Conservation (phyloP, 2,329 filamentous ascomycete species). For the Colletotrichum tofieldiae region DNA sequence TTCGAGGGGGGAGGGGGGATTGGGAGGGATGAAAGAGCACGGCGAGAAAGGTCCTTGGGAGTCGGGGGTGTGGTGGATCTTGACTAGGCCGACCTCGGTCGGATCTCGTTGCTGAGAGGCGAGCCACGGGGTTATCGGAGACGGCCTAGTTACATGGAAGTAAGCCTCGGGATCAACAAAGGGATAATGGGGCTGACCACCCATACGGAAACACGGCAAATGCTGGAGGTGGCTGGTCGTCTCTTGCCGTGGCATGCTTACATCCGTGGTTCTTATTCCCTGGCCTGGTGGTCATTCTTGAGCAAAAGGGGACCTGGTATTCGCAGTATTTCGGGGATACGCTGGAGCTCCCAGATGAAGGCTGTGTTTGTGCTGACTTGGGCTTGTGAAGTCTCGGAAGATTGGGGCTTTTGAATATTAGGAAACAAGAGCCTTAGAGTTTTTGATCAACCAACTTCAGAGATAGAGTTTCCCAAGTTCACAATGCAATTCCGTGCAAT, state of each 20-base stretch:
- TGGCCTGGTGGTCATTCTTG: neutral
- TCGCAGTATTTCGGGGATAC: neutral
- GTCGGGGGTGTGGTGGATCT: neutral
- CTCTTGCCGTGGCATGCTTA: neutral
- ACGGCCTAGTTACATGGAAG: neutral
- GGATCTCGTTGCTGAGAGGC: neutral
- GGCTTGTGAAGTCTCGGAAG: neutral
- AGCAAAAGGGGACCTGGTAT: neutral
- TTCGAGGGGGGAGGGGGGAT: neutral
- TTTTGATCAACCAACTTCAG: neutral
- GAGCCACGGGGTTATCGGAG: slow-evolving; percentile 1
- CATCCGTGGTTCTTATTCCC: neutral
- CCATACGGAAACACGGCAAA: slow-evolving; percentile 8
- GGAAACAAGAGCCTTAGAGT: neutral
- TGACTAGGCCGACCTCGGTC: neutral
- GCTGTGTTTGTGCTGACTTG: neutral
- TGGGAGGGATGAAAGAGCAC: neutral
- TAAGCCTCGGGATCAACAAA: neutral
- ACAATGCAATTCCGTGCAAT: neutral
- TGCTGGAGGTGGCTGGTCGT: neutral
- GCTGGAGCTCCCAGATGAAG: neutral
- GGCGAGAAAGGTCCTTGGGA: neutral
- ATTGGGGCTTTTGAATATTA: neutral
- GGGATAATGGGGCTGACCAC: neutral
- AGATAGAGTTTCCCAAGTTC: neutral